Evolutionary conservation across 176 grass and related monocot species (phyloP).

Genomic region (Poa annua): DNA sequence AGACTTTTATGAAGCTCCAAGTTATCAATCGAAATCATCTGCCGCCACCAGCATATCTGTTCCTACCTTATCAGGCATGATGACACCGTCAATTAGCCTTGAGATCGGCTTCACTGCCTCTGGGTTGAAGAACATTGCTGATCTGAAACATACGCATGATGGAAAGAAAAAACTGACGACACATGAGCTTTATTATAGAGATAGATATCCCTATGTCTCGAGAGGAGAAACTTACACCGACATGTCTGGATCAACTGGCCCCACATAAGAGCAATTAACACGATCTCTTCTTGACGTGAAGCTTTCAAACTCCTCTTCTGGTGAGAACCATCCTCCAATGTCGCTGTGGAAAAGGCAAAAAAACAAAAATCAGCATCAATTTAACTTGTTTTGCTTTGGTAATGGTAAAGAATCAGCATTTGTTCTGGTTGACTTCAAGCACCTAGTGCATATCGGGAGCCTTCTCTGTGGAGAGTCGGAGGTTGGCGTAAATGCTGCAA

Average conservation of each 20-base stretch:
- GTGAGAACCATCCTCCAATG: constrained; percentile 45
- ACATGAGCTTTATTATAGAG: neutral
- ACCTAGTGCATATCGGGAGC: constrained; percentile 37
- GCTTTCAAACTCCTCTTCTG: neutral
- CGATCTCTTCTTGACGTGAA: neutral
- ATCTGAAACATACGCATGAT: constrained; percentile 39
- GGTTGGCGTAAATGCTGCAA: neutral
- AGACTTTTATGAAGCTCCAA: too few relatives aligned
- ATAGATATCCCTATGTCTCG: neutral
- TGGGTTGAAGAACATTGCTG: constrained; percentile 42
- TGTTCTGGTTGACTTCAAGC: neutral
- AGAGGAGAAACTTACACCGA: too few relatives aligned
- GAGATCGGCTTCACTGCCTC: neutral
- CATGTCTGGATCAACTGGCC: too few relatives aligned
- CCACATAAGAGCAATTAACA: too few relatives aligned
- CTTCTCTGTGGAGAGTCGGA: neutral
- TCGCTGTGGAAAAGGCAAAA: neutral
- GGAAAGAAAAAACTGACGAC: too few relatives aligned
- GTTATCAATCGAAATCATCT: too few relatives aligned
- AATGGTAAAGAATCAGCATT: neutral
- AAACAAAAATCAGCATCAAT: neutral
- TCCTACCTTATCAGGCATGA: neutral
- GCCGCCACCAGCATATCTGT: neutral
- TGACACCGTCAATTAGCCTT: constrained; percentile 30
- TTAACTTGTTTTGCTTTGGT: neutral